These are phyloP conservation scores for Alnus glutinosa DNA, from an alignment of 306 rosid species.

Conservation along the genomic window DNA sequence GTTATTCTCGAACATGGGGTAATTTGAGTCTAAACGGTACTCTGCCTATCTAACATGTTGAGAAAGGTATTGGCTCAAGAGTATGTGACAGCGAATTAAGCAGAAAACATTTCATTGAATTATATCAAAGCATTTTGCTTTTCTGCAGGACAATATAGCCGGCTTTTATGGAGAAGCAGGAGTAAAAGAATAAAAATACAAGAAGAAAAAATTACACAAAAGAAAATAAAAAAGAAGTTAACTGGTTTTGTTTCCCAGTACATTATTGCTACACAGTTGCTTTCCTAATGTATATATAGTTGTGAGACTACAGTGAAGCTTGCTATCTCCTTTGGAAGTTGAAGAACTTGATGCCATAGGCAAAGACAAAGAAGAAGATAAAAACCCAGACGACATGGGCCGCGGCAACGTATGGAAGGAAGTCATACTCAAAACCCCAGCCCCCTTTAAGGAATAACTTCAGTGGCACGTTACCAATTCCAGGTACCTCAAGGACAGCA, in stretches of 20 bases:
- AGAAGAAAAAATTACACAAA: background rate
- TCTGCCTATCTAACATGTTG: too few species aligned
- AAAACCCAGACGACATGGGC: constrained; percentile 53
- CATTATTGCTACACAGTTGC: background rate
- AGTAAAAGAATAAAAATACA: too few species aligned
- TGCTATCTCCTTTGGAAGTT: constrained; percentile 60
- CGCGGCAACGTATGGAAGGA: constrained; percentile 43
- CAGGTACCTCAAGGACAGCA: constrained; percentile 26
- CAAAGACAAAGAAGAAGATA: constrained; percentile 53
- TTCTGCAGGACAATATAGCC: too few species aligned
- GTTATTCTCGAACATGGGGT: too few species aligned
- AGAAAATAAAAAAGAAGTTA: too few species aligned
- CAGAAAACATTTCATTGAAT: too few species aligned
- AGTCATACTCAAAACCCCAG: constrained; percentile 45
- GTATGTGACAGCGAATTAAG: too few species aligned
- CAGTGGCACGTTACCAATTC: constrained; percentile 24
- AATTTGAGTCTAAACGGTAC: too few species aligned
- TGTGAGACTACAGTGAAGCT: background rate
- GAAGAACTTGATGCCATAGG: constrained; percentile 64
- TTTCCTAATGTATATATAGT: background rate
- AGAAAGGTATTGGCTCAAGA: too few species aligned
- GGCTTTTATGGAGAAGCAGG: too few species aligned
- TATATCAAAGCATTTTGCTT: too few species aligned
- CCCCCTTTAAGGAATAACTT: constrained; percentile 40
- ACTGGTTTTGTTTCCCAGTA: background rate